Conservation (phyloP, 768 basidiomycete species). For the Suillus alpinus region DNA sequence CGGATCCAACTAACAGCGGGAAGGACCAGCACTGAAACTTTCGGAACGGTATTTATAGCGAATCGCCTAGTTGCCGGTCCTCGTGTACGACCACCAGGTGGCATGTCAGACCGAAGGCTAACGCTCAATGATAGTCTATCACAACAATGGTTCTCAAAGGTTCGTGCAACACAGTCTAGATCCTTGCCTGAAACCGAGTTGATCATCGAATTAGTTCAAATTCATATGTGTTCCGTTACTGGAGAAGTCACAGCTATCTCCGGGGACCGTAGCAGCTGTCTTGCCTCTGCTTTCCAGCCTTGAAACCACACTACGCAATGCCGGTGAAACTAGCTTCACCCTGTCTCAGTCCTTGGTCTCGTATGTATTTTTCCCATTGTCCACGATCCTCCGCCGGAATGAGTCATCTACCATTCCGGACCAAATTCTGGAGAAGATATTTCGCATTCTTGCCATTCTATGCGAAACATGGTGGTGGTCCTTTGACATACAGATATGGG, state of each 20-base stretch:
- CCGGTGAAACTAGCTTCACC: conserved; percentile 33
- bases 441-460: conserved; percentile 56
- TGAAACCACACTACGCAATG: conserved; percentile 41
- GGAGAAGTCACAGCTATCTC: conserved; percentile 61
- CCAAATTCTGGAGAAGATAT: conserved; percentile 72
- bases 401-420: conserved; percentile 67
- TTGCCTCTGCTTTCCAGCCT: conserved; percentile 56
- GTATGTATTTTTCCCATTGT: conserved; percentile 87
- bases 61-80: no score
- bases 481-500: conserved; percentile 72
- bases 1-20: no score
- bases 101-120: neutral
- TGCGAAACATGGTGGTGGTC: conserved; percentile 84
- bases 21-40: neutral
- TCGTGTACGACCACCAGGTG: no score
- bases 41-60: neutral
- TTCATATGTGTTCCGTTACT: conserved; percentile 79
- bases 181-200: neutral
- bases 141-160: conserved; percentile 38
- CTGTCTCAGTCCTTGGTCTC: conserved; percentile 65
- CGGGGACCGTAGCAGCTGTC: conserved; percentile 45
- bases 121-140: conserved; percentile 17
- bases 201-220: conserved; percentile 47
- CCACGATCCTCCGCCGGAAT: conserved; percentile 80
- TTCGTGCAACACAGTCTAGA: conserved; percentile 15